These are phyloP conservation scores for Termitomyces sp. DNA, from an alignment of 768 basidiomycete species.

Conservation along the genomic window DNA sequence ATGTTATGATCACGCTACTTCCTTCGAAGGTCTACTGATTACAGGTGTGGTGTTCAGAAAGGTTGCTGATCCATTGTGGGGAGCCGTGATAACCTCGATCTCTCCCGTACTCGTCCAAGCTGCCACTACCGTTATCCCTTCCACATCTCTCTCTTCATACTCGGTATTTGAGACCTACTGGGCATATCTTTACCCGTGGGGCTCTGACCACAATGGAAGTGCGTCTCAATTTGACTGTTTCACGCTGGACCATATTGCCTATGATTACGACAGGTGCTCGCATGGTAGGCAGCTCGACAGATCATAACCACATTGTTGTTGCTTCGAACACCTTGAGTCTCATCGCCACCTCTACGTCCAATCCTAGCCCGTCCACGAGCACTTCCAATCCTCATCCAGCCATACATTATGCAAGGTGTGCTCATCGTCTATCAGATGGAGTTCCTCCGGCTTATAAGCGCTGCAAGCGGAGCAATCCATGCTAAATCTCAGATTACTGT, in stretches of 20 bases:
- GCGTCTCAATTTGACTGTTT: not conserved
- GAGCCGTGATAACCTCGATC: slow-evolving; percentile 6
- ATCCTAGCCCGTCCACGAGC: slow-evolving; percentile 35
- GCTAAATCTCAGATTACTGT: slow-evolving; percentile 41
- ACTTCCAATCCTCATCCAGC: slow-evolving; percentile 37
- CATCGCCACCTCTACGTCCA: slow-evolving; percentile 38
- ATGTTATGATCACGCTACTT: not conserved
- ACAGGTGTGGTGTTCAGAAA: slow-evolving; percentile 1
- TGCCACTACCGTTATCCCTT: slow-evolving; percentile 36
- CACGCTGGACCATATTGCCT: not conserved
- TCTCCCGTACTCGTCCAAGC: slow-evolving; percentile 19
- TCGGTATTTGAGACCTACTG: slow-evolving; percentile 36
- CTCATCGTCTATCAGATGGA: not conserved
- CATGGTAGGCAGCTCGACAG: slow-evolving; percentile 38
- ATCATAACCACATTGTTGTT: slow-evolving; percentile 35
- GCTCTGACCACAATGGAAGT: slow-evolving; percentile 45
- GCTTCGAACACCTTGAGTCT: slow-evolving; percentile 35
- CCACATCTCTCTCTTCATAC: slow-evolving; percentile 35
- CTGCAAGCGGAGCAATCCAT: slow-evolving; percentile 33
- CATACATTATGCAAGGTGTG: slow-evolving; percentile 38
- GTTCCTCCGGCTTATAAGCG: not conserved
- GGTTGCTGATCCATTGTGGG: slow-evolving; percentile 1
- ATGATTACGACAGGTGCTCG: slow-evolving; percentile 29
- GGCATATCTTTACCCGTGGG: slow-evolving; percentile 45
- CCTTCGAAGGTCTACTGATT: not conserved